Base-by-base conservation (phyloP, 306 rosid genomes). In the Medicago ruthenica region DNA sequence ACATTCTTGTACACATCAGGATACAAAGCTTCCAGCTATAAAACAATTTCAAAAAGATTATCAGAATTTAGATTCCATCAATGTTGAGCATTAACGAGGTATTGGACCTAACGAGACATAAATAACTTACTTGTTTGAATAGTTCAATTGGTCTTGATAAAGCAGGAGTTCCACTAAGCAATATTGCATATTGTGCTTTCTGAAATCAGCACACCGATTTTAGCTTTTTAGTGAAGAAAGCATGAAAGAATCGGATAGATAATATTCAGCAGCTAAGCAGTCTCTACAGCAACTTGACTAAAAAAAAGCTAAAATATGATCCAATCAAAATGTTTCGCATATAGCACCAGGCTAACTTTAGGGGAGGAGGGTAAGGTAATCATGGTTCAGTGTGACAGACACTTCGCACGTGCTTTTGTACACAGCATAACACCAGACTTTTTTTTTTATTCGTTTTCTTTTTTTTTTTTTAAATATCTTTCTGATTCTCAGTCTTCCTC, bases 111-210 rank as follows among this genome's bases (percentile, higher is more conserved):
- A 62, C 47, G 24, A 14, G 50, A 77, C 74, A 81, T 15, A 68
- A 36, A 11, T 24, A 57, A 55, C 47, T 57, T 76, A 94, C 98
- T 97, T 94, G 98, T 79, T 90, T 95, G 81, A 85, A 89, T 44
- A 95, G 82, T 83, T 95, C 98, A 74, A 95, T 95, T 16, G 98
- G 98, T 53, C 98, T 86, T 59, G 98, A 95, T 83, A 95, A 81
- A 66, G 98, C 98, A 51, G 98, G 98, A 82, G 98, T 95, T 87
- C 98, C 98, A 85, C 98, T 95, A 60, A 92, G 91, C 82, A 95
- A 78, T 59, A 95, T 82, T 70, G 96, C 96, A 82, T 87, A 92
- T 71, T 84, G 85, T 85, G 98, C 96, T 86, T 90, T 92, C 97
- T 94, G 91, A 74, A 73, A 85, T 67, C 39, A 55, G 58, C 71